These are phyloP conservation scores for Penicillium oxalicum DNA, from an alignment of 2,329 filamentous ascomycete species.

Conservation along the genomic window DNA sequence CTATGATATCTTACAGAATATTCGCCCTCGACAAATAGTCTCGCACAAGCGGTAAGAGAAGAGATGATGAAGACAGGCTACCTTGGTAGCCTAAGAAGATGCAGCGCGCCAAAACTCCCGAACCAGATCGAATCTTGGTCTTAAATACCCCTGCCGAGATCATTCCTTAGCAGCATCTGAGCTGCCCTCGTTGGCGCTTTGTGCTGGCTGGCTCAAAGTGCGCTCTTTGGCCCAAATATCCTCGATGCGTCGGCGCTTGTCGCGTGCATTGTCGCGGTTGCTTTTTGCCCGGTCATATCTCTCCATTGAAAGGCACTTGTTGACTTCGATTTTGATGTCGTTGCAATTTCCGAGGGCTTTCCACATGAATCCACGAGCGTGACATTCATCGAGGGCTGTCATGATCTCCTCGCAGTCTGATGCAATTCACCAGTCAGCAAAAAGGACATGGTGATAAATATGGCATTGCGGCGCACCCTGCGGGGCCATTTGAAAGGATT, in stretches of 20 bases:
- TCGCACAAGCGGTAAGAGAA: conserved; percentile 4
- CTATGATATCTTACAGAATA: conserved; percentile 10
- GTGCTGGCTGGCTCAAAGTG: conserved; percentile 16
- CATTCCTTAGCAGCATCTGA: conserved; percentile 14
- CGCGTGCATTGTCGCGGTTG: conserved; percentile 66
- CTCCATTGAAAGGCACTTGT: conserved; percentile 75
- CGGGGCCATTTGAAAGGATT: not conserved
- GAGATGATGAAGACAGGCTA: conserved; percentile 1
- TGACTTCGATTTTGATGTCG: conserved; percentile 74
- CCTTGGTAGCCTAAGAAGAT: conserved; percentile 4
- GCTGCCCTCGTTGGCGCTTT: not conserved
- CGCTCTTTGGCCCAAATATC: conserved; percentile 65
- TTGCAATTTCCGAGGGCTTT: conserved; percentile 90
- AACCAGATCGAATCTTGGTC: conserved; percentile 3
- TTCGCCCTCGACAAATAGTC: not conserved
- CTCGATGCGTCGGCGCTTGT: conserved; percentile 68
- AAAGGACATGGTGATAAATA: conserved; percentile 1
- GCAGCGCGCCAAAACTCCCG: conserved; percentile 6
- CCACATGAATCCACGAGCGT: conserved; percentile 84
- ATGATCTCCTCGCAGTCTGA: conserved; percentile 92
- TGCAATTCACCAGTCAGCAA: conserved; percentile 7
- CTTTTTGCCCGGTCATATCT: conserved; percentile 68
- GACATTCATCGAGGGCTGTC: conserved; percentile 89
- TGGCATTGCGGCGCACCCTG: not conserved
- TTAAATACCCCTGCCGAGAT: not conserved